Evolutionary conservation across 768 basidiomycete genomes (phyloP).

Genomic region (Auricularia heimuer): DNA sequence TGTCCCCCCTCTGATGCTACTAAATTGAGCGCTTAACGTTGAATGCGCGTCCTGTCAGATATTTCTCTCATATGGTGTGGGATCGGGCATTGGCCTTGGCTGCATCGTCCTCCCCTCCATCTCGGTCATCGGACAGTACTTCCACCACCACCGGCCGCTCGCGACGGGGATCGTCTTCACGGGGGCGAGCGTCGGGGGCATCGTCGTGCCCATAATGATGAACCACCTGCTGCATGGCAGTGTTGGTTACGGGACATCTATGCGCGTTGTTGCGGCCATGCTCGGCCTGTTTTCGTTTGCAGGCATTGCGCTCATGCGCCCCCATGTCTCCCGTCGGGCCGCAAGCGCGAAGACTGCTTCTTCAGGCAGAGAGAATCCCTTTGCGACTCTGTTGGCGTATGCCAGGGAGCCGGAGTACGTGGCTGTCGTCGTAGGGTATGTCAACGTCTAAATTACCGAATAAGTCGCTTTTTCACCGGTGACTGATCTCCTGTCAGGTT

Average conservation of each 20-base stretch:
- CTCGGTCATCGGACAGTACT: slow-evolving; percentile 44
- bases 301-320: slow-evolving; percentile 30
- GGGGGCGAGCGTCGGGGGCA: slow-evolving; percentile 51
- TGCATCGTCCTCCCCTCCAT: slow-evolving; percentile 38
- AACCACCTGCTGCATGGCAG: slow-evolving; percentile 32
- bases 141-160: slow-evolving; percentile 35
- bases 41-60: slow-evolving; percentile 22
- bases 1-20: background rate
- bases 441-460: background rate
- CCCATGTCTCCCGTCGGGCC: slow-evolving; percentile 19
- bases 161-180: slow-evolving; percentile 48
- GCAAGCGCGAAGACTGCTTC: slow-evolving; percentile 24
- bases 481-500: background rate
- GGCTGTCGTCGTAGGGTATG: background rate
- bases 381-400: background rate
- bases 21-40: too few species aligned
- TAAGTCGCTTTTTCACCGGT: background rate
- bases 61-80: slow-evolving; percentile 43
- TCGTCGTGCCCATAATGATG: slow-evolving; percentile 53
- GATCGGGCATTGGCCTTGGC: slow-evolving; percentile 39
- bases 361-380: slow-evolving; percentile 16
- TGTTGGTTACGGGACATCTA: slow-evolving; percentile 38
- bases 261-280: slow-evolving; percentile 38
- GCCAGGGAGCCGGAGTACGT: background rate
- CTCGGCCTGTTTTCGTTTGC: slow-evolving; percentile 28